Evolutionary conservation across 176 grass and related monocot genomes (phyloP).

Genomic region (Typha latifolia): DNA sequence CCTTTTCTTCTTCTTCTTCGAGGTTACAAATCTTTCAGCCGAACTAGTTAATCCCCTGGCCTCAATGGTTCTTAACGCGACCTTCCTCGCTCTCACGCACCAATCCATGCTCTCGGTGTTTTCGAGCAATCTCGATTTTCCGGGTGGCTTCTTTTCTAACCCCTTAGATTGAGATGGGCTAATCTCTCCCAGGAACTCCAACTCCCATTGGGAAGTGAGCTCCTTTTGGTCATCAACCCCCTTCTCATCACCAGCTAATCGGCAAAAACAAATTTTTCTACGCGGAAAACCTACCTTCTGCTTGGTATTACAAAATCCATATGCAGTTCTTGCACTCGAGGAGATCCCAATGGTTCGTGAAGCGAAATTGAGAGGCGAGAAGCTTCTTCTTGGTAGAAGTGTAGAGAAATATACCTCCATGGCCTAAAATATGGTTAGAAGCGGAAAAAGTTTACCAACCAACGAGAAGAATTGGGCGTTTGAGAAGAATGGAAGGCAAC

Average conservation of each 20-base stretch:
- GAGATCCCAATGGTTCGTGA: constrained; percentile 13
- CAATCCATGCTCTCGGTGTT: constrained; percentile 52
- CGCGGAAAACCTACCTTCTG: background rate
- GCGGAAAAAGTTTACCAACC: background rate
- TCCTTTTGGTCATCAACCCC: constrained; percentile 20
- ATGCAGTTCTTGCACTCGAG: background rate
- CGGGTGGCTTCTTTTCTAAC: constrained; percentile 12
- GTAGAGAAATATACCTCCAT: constrained; percentile 25
- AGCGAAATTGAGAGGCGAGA: constrained; percentile 20
- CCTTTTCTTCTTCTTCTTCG: constrained; percentile 54
- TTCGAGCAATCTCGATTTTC: constrained; percentile 18
- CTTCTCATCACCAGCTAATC: constrained; percentile 6
- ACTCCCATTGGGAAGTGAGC: constrained; percentile 19
- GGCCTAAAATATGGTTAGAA: background rate
- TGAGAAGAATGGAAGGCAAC: too few species aligned
- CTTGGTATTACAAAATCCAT: constrained; percentile 12
- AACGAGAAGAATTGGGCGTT: too few species aligned
- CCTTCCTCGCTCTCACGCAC: constrained; percentile 68
- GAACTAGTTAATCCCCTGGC: constrained; percentile 41
- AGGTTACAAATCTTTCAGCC: constrained; percentile 47
- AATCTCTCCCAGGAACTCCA: constrained; percentile 31
- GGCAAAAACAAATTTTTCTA: constrained; percentile 18
- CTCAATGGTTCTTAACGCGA: constrained; percentile 67
- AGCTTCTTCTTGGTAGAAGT: constrained; percentile 14
- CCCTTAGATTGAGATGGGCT: constrained; percentile 5